Evolutionary conservation across 768 basidiomycete species (phyloP), one percentile per base, ranked within the genome.

Genomic region (Suillus lakei): DNA sequence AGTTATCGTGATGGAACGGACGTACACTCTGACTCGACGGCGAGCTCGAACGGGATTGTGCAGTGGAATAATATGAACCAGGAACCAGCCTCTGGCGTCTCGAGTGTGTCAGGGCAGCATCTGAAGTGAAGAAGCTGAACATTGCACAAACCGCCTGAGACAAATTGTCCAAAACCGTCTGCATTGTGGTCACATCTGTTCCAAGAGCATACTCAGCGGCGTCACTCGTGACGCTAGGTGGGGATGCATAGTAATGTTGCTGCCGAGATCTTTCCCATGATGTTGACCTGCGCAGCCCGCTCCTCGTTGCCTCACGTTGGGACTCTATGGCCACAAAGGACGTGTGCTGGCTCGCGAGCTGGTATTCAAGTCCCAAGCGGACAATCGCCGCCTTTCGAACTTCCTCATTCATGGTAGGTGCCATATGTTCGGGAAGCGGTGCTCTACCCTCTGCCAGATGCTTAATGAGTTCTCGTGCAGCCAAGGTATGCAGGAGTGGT

Each of bases 271-370:
- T 67, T 9, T 60, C 64, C 70, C 68, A 64, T 0, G 18, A 58
- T 34, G 13, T 38, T 23, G 51, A 28, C 4, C 62, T 21, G 16
- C 43, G 41, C 41, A 66, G 16, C 54, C 46, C 56, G 15, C 60
- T 61, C 55, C 75, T 65, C 38, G 7, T 43, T 38, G 30, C 60
- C 56, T 70, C 77, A 4, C 64, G 70, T 21, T 74, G 78, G 51
- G 64, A 69, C 63, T 85, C 83, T 2, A 86, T 75, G 0, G 85
- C 86, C 53, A 90, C 76, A 68, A 89, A 89, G 2, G 85, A 86
- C 0, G 88, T 90, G 63, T 83, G 73, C 43, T 70, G 71, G 70
- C 84, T 88, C 1, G 78, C 82, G 50, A 90, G 79, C 63, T 84
- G 82, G 66, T 88, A 89, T 30, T 73, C 74, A 64, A 80, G 74